Conservation (phyloP, 495 filamentous ascomycete genomes). For the Cryomyces antarcticus region DNA sequence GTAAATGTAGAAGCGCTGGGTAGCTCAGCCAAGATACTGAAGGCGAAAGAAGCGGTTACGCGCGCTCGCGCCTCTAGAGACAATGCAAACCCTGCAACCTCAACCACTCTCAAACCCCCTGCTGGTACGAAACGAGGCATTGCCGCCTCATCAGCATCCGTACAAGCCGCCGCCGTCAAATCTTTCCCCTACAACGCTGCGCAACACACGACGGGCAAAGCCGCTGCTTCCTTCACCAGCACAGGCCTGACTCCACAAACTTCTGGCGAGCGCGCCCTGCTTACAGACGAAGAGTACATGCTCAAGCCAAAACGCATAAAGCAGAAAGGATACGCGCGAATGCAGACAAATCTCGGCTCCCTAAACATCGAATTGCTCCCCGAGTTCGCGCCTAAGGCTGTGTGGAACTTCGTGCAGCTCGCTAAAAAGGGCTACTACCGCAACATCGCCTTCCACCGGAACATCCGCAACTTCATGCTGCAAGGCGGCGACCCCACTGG, state of each 20-base stretch:
- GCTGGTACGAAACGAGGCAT: constrained; percentile 12
- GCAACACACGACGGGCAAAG: constrained; percentile 71
- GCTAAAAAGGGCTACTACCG: constrained; percentile 81
- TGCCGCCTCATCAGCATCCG: background rate
- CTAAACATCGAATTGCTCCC: constrained; percentile 80
- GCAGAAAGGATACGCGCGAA: constrained; percentile 69
- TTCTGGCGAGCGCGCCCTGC: constrained; percentile 56
- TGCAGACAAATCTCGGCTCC: constrained; percentile 65
- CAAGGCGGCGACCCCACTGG: constrained; percentile 91
- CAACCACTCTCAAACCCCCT: constrained; percentile 11
- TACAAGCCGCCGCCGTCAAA: constrained; percentile 13
- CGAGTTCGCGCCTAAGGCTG: constrained; percentile 74
- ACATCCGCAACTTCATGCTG: constrained; percentile 92
- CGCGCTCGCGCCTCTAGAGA: constrained; percentile 47
- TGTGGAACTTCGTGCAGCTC: constrained; percentile 90
- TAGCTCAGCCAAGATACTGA: constrained; percentile 68
- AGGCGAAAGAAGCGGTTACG: constrained; percentile 78
- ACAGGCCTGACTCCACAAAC: constrained; percentile 89
- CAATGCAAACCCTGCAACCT: constrained; percentile 8
- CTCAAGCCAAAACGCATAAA: constrained; percentile 74
- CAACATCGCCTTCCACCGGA: constrained; percentile 66
- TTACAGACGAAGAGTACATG: constrained; percentile 92
- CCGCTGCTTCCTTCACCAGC: constrained; percentile 85
- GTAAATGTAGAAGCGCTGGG: constrained; percentile 64
- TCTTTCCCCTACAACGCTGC: constrained; percentile 61